These are phyloP conservation scores for Wickerhamiella australiensis DNA, from an alignment of 805 yeast species.

Conservation along the genomic window DNA sequence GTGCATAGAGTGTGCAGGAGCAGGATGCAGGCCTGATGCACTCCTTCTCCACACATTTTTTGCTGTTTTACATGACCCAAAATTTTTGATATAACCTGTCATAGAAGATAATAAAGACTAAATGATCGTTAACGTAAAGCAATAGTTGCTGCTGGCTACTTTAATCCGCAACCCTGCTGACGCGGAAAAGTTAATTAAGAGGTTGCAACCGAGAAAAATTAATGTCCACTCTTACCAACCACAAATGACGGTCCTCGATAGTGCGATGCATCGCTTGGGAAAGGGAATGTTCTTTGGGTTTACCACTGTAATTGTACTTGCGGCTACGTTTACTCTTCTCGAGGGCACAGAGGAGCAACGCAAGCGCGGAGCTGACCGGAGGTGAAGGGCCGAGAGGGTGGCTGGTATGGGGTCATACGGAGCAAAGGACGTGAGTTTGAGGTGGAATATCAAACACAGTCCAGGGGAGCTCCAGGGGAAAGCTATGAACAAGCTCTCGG, in stretches of 20 bases:
- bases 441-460: no score
- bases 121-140: no score
- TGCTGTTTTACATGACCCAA: not conserved
- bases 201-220: not conserved
- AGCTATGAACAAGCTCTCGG: no score
- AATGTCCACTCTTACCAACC: not conserved
- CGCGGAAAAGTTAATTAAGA: constrained; percentile 5
- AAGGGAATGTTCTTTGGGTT: constrained; percentile 17
- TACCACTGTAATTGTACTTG: constrained; percentile 16
- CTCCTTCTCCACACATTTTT: not conserved
- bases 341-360: constrained; percentile 11
- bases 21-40: not conserved
- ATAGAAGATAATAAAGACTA: no score
- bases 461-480: no score
- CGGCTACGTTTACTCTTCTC: constrained; percentile 16
- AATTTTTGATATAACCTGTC: not conserved
- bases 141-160: not conserved
- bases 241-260: constrained; percentile 14
- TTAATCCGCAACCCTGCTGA: constrained; percentile 11
- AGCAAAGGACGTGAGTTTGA: no score
- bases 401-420: no score
- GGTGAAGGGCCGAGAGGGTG: no score
- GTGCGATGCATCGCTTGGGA: constrained; percentile 14
- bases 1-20: not conserved
- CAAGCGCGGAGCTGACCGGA: not conserved